phyloP scores from a whole-genome alignment of 768 basidiomycete species.

The Crassisporium funariophilum region DNA sequence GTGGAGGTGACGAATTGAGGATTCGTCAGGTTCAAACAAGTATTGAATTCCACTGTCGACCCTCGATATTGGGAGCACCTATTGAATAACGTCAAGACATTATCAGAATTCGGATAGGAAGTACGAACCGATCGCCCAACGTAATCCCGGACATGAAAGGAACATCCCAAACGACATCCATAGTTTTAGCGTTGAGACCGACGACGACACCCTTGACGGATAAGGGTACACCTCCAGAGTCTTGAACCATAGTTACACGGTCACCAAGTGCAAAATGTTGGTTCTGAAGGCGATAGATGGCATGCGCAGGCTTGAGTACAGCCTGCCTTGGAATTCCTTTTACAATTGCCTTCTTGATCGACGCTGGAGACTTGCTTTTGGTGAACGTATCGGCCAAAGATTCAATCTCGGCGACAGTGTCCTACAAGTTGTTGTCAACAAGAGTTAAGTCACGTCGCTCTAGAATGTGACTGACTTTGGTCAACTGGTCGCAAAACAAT shows the following conservation, averaged over 20 bases:
- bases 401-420: slow-evolving; percentile 81
- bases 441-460: too few species aligned
- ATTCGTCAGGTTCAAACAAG: slow-evolving; percentile 85
- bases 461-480: slow-evolving; percentile 69
- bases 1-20: slow-evolving; percentile 85
- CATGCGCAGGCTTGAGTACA: slow-evolving; percentile 90
- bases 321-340: slow-evolving; percentile 92
- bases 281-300: slow-evolving; percentile 85
- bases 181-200: slow-evolving; percentile 79
- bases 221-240: slow-evolving; percentile 90
- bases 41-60: slow-evolving; percentile 81
- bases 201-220: slow-evolving; percentile 93
- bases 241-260: slow-evolving; percentile 94
- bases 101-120: slow-evolving; percentile 1
- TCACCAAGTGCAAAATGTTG: slow-evolving; percentile 90
- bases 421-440: slow-evolving; percentile 40
- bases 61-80: slow-evolving; percentile 92
- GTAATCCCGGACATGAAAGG: slow-evolving; percentile 93
- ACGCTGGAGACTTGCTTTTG: slow-evolving; percentile 54
- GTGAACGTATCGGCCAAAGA: slow-evolving; percentile 69
- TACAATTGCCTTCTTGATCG: slow-evolving; percentile 90
- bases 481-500: slow-evolving; percentile 87
- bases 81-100: neutral
- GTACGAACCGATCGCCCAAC: slow-evolving; percentile 73
- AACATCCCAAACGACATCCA: slow-evolving; percentile 97